These are phyloP conservation scores for Tricholoma furcatifolium DNA, from an alignment of 768 basidiomycete genomes.

Conservation along the genomic window DNA sequence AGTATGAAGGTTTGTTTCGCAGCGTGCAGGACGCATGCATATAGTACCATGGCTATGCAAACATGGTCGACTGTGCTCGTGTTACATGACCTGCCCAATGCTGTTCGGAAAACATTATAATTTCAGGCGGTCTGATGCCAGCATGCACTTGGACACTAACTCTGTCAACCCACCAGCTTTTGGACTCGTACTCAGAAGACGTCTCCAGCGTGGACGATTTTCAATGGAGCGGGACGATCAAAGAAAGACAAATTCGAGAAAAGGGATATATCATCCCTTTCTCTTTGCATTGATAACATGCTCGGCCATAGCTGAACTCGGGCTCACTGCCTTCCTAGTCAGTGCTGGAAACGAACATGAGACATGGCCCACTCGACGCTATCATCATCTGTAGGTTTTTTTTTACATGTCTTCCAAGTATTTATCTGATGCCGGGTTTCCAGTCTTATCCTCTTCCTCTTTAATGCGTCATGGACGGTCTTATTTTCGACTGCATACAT, in stretches of 20 bases:
- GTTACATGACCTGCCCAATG: not conserved
- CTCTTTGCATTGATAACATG: constrained; percentile 65
- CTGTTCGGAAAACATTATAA: not conserved
- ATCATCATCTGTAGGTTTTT: constrained; percentile 59
- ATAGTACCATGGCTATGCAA: not conserved
- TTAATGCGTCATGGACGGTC: constrained; percentile 74
- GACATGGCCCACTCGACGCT: constrained; percentile 60
- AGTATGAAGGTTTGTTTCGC: not conserved
- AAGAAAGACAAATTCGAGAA: constrained; percentile 37
- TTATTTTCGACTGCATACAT: constrained; percentile 69
- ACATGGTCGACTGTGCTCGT: not conserved
- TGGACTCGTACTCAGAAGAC: constrained; percentile 1
- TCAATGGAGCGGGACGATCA: constrained; percentile 12
- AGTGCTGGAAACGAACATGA: constrained; percentile 61
- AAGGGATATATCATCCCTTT: constrained; percentile 60
- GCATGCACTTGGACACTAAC: too few relatives aligned
- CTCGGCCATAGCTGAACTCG: constrained; percentile 69
- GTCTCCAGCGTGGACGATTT: not conserved
- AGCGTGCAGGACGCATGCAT: not conserved
- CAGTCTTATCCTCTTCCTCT: constrained; percentile 58
- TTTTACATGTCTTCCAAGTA: not conserved
- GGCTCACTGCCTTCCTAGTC: constrained; percentile 72
- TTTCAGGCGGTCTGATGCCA: too few relatives aligned
- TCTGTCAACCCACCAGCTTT: too few relatives aligned
- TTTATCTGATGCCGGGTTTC: not conserved